These are phyloP conservation scores for Penicillium daleae DNA, from an alignment of 495 filamentous ascomycete species.

Conservation along the genomic window DNA sequence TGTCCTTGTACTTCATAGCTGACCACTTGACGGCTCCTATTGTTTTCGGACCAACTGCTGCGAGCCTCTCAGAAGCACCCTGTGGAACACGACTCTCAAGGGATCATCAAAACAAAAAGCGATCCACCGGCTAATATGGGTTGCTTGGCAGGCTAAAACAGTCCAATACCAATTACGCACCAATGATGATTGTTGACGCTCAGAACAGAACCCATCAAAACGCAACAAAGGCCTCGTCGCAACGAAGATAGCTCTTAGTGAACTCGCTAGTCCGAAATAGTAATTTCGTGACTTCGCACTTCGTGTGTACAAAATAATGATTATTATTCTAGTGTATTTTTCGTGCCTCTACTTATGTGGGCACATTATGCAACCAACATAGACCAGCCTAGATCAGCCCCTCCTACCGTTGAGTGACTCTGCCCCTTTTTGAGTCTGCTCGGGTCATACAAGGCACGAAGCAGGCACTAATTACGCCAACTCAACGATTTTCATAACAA, in stretches of 20 bases:
- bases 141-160: background rate
- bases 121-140: conserved; percentile 4
- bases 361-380: conserved; percentile 6
- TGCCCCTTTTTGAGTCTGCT: conserved; percentile 19
- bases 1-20: background rate
- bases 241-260: background rate
- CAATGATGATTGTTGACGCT: background rate
- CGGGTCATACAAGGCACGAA: conserved; percentile 11
- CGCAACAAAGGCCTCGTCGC: background rate
- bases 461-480: background rate
- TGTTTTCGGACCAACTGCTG: background rate
- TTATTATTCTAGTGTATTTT: background rate
- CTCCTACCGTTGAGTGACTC: background rate
- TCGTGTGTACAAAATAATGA: too few relatives aligned
- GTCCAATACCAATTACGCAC: background rate
- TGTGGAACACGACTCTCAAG: conserved; percentile 1
- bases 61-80: background rate
- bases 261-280: background rate
- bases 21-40: background rate
- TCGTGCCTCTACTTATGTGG: background rate
- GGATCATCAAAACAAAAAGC: background rate
- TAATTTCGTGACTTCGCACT: background rate
- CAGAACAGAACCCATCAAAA: background rate
- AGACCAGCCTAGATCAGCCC: background rate
- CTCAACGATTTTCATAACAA: background rate